Evolutionary conservation across 2,329 filamentous ascomycete species (phyloP).

Genomic region (Aspergillus eucalypticola): DNA sequence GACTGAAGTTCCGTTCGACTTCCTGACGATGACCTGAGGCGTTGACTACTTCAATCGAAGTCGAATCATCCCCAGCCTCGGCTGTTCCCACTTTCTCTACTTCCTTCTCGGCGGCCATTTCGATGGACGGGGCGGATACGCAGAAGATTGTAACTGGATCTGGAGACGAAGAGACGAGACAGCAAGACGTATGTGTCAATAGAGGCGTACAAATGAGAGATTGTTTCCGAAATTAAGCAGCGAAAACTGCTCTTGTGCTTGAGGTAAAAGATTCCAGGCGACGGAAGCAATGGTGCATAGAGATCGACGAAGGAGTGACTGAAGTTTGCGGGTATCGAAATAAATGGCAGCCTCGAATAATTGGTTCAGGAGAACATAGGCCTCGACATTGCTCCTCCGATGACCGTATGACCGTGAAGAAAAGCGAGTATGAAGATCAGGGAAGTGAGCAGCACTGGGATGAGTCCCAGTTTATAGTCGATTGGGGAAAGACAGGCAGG

Average conservation of each 20-base stretch:
- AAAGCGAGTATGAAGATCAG: slow-evolving; percentile 5
- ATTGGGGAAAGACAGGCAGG: neutral
- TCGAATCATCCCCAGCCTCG: slow-evolving; percentile 30
- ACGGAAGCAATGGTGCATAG: neutral
- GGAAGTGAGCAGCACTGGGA: slow-evolving; percentile 1
- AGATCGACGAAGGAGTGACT: neutral
- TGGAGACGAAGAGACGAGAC: neutral
- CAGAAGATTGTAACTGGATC: neutral
- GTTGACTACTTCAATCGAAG: slow-evolving; percentile 54
- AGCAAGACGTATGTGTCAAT: neutral
- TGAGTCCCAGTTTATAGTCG: slow-evolving; percentile 14
- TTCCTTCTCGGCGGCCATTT: slow-evolving; percentile 20
- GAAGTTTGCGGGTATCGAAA: neutral
- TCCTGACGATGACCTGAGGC: slow-evolving; percentile 66
- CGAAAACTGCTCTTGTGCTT: neutral
- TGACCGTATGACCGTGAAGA: neutral
- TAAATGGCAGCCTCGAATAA: neutral
- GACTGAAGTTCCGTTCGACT: slow-evolving; percentile 62
- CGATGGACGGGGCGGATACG: neutral
- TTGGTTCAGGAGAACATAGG: neutral
- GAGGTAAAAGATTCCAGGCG: neutral
- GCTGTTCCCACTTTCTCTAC: slow-evolving; percentile 27
- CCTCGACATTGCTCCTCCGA: neutral
- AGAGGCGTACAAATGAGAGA: neutral
- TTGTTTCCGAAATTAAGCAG: neutral